phyloP scores from a whole-genome alignment of 495 filamentous ascomycete genomes.

The Talaromyces wortmannii region DNA sequence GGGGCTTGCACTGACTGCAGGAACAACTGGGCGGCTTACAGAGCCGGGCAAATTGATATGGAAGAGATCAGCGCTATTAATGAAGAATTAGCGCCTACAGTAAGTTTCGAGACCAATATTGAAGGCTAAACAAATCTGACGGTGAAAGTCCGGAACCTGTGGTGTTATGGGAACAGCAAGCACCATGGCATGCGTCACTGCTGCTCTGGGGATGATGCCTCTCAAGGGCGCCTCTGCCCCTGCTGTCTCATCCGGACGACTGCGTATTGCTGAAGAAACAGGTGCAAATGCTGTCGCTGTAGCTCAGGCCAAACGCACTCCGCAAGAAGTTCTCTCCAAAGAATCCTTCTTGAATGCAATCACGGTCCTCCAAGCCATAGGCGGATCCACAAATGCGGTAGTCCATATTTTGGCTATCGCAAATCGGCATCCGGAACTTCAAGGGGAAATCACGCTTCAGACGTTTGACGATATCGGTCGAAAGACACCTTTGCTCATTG shows the following conservation, averaged over 20 bases:
- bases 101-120: slow-evolving; percentile 15
- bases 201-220: slow-evolving; percentile 58
- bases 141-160: slow-evolving; percentile 51
- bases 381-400: slow-evolving; percentile 62
- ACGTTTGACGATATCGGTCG: slow-evolving; percentile 56
- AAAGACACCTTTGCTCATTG: slow-evolving; percentile 53
- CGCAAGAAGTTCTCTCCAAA: slow-evolving; percentile 49
- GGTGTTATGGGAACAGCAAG: slow-evolving; percentile 66
- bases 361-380: slow-evolving; percentile 61
- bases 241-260: slow-evolving; percentile 56
- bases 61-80: slow-evolving; percentile 62
- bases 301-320: slow-evolving; percentile 30
- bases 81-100: slow-evolving; percentile 59
- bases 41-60: slow-evolving; percentile 53
- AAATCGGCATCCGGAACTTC: slow-evolving; percentile 49
- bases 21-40: slow-evolving; percentile 59
- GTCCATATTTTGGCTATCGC: slow-evolving; percentile 60
- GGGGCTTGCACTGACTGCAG: slow-evolving; percentile 64
- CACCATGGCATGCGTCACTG: slow-evolving; percentile 63
- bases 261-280: slow-evolving; percentile 58
- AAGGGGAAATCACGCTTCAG: slow-evolving; percentile 46
- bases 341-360: slow-evolving; percentile 64
- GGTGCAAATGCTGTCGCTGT: slow-evolving; percentile 48
- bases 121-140: background rate
- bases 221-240: slow-evolving; percentile 54